Percentiles rank a stretch among this genome's conserved stretches.
Evolutionary conservation across 495 filamentous ascomycete species (phyloP).

Genomic region (Trichoderma orchidacearum): DNA sequence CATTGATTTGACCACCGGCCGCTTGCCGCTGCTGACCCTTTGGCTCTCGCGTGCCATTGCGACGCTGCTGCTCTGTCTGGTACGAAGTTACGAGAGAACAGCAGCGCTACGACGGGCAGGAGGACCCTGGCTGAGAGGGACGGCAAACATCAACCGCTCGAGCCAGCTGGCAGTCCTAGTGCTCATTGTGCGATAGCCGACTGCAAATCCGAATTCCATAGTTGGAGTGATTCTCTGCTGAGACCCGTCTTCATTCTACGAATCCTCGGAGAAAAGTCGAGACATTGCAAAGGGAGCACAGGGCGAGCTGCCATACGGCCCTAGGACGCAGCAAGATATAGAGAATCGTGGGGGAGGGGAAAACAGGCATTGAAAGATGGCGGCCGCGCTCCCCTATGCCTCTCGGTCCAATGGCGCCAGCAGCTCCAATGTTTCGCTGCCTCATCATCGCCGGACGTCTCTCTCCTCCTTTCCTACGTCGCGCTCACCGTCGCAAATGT

Average conservation of each 20-base stretch:
- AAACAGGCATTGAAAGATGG: conserved; percentile 4
- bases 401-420: conserved; percentile 4
- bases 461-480: conserved; percentile 47
- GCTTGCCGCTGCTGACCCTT: background rate
- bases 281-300: too few relatives aligned
- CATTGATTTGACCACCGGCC: background rate
- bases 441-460: conserved; percentile 29
- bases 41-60: conserved; percentile 3
- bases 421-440: conserved; percentile 5
- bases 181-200: background rate
- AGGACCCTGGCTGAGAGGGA: background rate
- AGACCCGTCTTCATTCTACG: too few relatives aligned
- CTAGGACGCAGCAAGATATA: background rate
- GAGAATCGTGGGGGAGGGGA: background rate
- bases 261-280: too few relatives aligned
- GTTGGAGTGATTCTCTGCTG: too few relatives aligned
- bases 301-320: background rate
- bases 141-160: background rate
- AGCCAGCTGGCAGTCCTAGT: background rate
- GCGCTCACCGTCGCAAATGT: conserved; percentile 38
- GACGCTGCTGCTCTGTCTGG: background rate
- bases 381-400: conserved; percentile 5
- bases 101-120: conserved; percentile 1
- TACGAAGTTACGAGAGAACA: background rate
- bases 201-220: background rate